phyloP scores from a whole-genome alignment of 2,329 filamentous ascomycete species.

The Zasmidium cellare region DNA sequence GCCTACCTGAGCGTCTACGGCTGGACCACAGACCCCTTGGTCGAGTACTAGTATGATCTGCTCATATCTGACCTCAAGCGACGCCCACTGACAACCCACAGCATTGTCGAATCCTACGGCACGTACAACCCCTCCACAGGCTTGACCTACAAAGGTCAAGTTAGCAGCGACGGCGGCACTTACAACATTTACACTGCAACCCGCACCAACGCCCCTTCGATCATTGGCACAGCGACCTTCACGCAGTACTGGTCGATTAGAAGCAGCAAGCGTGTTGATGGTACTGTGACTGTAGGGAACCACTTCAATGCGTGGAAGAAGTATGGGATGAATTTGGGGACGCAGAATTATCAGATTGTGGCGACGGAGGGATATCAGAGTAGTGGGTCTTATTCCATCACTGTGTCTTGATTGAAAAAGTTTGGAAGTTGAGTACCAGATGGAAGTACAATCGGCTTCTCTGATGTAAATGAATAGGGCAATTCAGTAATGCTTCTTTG shows the following conservation, averaged over 20 bases:
- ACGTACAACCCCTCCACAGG: constrained; percentile 46
- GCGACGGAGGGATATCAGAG: constrained; percentile 46
- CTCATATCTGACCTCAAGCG: not conserved
- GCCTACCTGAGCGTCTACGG: constrained; percentile 59
- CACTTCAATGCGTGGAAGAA: constrained; percentile 31
- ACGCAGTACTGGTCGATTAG: constrained; percentile 47
- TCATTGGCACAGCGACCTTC: constrained; percentile 43
- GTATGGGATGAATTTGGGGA: constrained; percentile 26
- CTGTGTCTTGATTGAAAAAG: constrained; percentile 25
- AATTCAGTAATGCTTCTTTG: too few species aligned
- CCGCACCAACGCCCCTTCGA: constrained; percentile 42
- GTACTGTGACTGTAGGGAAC: constrained; percentile 28
- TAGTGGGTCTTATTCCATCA: constrained; percentile 40
- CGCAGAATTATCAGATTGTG: constrained; percentile 44
- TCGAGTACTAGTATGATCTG: constrained; percentile 53
- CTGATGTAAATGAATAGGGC: too few species aligned
- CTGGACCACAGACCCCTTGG: constrained; percentile 55
- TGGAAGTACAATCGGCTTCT: too few species aligned
- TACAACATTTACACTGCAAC: constrained; percentile 55
- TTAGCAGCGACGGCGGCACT: constrained; percentile 53
- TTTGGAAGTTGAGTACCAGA: too few species aligned
- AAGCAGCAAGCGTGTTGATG: constrained; percentile 32
- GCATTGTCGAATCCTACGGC: constrained; percentile 55
- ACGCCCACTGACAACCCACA: constrained; percentile 1
- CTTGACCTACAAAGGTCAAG: constrained; percentile 50